Percentiles rank a stretch among this genome's conserved stretches.
Evolutionary conservation across 2,329 filamentous ascomycete genomes (phyloP).

Genomic region (Exophiala alcalophila): DNA sequence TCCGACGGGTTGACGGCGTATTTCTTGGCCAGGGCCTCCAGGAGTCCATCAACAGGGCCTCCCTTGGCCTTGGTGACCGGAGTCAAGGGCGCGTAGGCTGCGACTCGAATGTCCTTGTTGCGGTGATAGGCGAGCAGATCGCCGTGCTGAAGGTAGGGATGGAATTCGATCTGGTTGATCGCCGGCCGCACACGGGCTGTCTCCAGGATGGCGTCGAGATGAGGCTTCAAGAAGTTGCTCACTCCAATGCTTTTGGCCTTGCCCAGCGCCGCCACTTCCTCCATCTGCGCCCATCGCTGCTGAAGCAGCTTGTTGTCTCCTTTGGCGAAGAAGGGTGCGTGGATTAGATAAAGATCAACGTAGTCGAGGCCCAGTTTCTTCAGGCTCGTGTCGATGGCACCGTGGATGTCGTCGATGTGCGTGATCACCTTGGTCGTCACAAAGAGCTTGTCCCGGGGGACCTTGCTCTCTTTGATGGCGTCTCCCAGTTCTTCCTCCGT

Average conservation of each 20-base stretch:
- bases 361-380: constrained; percentile 60
- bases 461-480: constrained; percentile 47
- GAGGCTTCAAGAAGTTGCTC: constrained; percentile 56
- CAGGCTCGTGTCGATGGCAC: constrained; percentile 54
- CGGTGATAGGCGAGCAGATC: constrained; percentile 42
- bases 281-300: constrained; percentile 59
- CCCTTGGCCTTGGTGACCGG: constrained; percentile 54
- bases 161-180: constrained; percentile 45
- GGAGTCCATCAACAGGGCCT: constrained; percentile 55
- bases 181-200: constrained; percentile 43
- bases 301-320: constrained; percentile 53
- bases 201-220: constrained; percentile 53
- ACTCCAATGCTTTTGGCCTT: constrained; percentile 62
- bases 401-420: constrained; percentile 55
- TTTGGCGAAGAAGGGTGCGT: constrained; percentile 58
- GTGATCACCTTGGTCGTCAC: constrained; percentile 57
- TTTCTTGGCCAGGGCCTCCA: constrained; percentile 55
- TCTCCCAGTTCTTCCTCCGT: constrained; percentile 50
- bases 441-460: constrained; percentile 49
- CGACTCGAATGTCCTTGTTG: constrained; percentile 41
- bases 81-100: constrained; percentile 44
- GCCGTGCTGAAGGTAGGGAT: constrained; percentile 49
- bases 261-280: constrained; percentile 55
- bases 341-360: constrained; percentile 64
- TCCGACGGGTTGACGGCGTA: constrained; percentile 59